Evolutionary conservation across 2,329 filamentous ascomycete species (phyloP), one percentile per base, ranked within the genome.

Genomic region (Raffaelea albimanens): DNA sequence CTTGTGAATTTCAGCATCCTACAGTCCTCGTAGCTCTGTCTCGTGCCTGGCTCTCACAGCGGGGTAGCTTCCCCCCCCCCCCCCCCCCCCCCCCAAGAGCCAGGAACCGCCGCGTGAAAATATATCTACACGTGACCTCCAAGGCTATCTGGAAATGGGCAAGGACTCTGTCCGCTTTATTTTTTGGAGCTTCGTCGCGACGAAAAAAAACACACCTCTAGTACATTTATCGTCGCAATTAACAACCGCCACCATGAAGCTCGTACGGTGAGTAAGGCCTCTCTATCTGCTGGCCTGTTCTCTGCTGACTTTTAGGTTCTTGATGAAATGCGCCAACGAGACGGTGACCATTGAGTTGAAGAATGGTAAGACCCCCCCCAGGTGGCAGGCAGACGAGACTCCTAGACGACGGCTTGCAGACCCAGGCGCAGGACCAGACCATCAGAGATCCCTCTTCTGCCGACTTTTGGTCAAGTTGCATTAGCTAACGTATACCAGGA

Each of bases 291-390:
- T 39, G 18, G 23, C 18, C n/a, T 34, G 18, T n/a, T 36, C n/a
- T 22, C 38, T 3, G 64, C 65, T 59, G 61, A 64, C 67, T 16
- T 57, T 57, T 53, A 97, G 93, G 67, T 98, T 98, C 68, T 76
- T 98, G 59, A 97, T 97, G 91, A 98, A 98, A 76, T 97, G 91
- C 69, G 83, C 87, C 68, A 97, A 96, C 69, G 93, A 98, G 74
- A 95, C 93, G 61, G 93, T 97, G 61, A 97, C 91, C 40, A 87
- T 98, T 67, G 93, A 98, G 70, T 76, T 98, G 58, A 98, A 98
- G 70, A 97, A 97, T 79, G 93, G 90, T 93, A 73, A n/a, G n/a
- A n/a, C n/a, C n/a, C n/a, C n/a, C n/a, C n/a, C n/a, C n/a, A n/a
- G n/a, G n/a, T n/a, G n/a, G n/a, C n/a, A n/a, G n/a, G n/a, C n/a